Evolutionary conservation across 2,329 filamentous ascomycete genomes (phyloP), one percentile per base, ranked within the genome.

Genomic region (Penicillium rolfsii): DNA sequence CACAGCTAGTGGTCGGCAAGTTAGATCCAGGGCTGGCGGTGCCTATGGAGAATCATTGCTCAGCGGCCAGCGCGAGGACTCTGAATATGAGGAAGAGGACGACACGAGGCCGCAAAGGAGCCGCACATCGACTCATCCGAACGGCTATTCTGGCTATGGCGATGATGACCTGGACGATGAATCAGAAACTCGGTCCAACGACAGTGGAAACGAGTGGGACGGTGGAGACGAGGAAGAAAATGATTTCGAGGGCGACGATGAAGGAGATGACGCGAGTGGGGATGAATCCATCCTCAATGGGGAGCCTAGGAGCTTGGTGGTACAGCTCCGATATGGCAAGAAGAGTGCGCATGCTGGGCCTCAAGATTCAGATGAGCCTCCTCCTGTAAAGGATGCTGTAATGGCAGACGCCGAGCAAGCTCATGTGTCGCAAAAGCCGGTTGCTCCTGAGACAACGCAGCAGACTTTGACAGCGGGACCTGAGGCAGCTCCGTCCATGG

Each of bases 1-100:
- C 54, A 98, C 95, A 3, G 89, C 91, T 24, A 97, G 93, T 73
- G 95, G 95, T 24, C 87, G 95, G 24, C 92, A 97, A 73, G 88
- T 97, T 65, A 82, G 77, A 66, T 78, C 73, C 58, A 79, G 83
- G 48, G 75, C 81, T n/a, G 83, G 82, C 41, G 83, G 83, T n/a
- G 66, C 79, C 22, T 85, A 85, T 68, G 83, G 83, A 11, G 83
- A 84, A 70, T 78, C 76, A 35, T 71, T 89, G 59, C 79, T 88
- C 16, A 84, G 81, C 67, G 84, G 83, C 41, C 83, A 85, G 64
- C 62, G 78, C 24, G 77, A 77, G 35, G 80, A 78, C 33, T 61
- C 58, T 26, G 80, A 77, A 24, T 82, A 81, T 28, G 77, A 80
- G 33, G 82, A 84, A 56, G 76, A 80, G 60, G 72, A 76, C 55